Evolutionary conservation across 345 rosid genomes (phyloP), one percentile per base, ranked within the genome.

Genomic region (Salix brachista): DNA sequence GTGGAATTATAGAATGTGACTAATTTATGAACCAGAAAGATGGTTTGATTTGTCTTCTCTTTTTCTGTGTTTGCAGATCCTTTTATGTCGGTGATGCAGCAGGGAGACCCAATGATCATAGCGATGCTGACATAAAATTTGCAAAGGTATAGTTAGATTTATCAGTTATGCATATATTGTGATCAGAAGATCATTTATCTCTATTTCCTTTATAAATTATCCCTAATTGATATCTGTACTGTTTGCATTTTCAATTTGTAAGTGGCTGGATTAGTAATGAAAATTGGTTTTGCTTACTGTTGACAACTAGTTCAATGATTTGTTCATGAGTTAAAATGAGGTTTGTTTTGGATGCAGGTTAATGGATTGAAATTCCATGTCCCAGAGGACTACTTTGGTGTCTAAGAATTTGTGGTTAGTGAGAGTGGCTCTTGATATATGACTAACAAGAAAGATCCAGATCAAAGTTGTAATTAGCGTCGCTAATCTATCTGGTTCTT

Each of bases 61-160:
- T 60, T 48, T 8, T 41, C 19, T 62, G 72, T 21, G 17, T 48
- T 62, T 80, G 73, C 80, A 96, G 99, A 83, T 93, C 98, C 5
- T 96, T 93, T 80, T 96, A 91, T 75, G 99, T 95, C 61, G 99
- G 99, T 17, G 99, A 96, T 83, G 98, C 99, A 68, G 97, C 97
- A 4, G 99, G 99, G 73, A 91, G 99, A 80, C 77, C 70, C 42
- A 71, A 75, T 6, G 98, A 96, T 83, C 97, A 91, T 79, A 91
- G 98, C 73, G 94, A 96, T 69, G 93, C 98, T 76, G 99, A 93
- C 83, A 77, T 84, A 52, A 85, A 90, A 82, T 96, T 96, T 86
- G 98, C 99, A 18, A 80, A 90, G 96, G 99, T 93, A 70, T 46
- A 19, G 32, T 58, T 65, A 54, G 65, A 21, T 78, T 16, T 56